A percentile compares a stretch with the other conserved stretches of the same genome.
phyloP scores from a whole-genome alignment of 1,139 yeast genomes.

The Saccharomyces uvarum region DNA sequence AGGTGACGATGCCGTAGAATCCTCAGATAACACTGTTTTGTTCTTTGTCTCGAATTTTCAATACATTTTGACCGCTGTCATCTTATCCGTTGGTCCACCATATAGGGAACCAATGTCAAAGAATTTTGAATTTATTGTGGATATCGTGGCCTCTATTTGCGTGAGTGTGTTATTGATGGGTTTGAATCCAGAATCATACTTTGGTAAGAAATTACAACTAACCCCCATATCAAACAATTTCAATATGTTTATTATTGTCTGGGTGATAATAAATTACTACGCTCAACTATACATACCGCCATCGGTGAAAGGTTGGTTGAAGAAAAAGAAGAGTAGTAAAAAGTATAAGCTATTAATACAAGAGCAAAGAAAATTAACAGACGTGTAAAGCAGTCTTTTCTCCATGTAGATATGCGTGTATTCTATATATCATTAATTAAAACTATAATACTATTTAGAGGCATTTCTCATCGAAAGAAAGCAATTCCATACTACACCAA shows the following conservation, averaged over 20 bases:
- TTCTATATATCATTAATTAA: not conserved
- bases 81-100: slow-evolving; percentile 90
- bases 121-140: slow-evolving; percentile 64
- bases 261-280: slow-evolving; percentile 46
- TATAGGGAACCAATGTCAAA: slow-evolving; percentile 69
- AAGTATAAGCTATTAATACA: slow-evolving; percentile 25
- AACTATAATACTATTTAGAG: slow-evolving; percentile 7
- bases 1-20: slow-evolving; percentile 73
- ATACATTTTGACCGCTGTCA: slow-evolving; percentile 74
- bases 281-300: slow-evolving; percentile 33
- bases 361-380: not conserved
- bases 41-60: slow-evolving; percentile 81
- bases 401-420: not conserved
- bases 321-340: slow-evolving; percentile 34
- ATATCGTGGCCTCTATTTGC: slow-evolving; percentile 44
- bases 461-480: slow-evolving; percentile 70
- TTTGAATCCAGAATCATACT: slow-evolving; percentile 41
- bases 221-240: slow-evolving; percentile 51
- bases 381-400: not conserved
- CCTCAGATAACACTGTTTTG: slow-evolving; percentile 82
- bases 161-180: slow-evolving; percentile 46
- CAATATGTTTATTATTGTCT: slow-evolving; percentile 42
- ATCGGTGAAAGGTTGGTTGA: slow-evolving; percentile 28
- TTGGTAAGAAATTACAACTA: slow-evolving; percentile 69
- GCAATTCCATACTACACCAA: slow-evolving; percentile 92